Percentiles rank a stretch among this genome's conserved stretches.
Evolutionary conservation across 164 flowering plant species (phyloP).

Genomic region (Macadamia integrifolia): DNA sequence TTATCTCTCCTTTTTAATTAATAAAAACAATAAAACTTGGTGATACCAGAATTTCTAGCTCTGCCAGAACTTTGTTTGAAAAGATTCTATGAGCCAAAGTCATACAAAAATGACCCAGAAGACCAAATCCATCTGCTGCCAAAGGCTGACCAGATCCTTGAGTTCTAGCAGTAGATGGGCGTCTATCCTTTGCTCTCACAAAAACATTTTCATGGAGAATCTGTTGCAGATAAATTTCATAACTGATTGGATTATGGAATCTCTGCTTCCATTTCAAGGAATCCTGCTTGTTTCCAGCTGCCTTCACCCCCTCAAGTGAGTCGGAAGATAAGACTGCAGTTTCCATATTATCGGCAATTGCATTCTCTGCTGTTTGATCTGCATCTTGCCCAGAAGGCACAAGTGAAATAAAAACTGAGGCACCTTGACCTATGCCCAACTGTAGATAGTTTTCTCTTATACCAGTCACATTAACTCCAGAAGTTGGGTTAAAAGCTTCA

Average conservation of each 20-base stretch:
- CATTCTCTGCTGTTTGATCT: conserved; percentile 26
- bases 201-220: conserved; percentile 67
- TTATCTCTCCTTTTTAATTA: neutral
- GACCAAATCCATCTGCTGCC: conserved; percentile 44
- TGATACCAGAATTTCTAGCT: conserved; percentile 81
- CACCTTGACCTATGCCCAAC: conserved; percentile 61
- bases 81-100: conserved; percentile 88
- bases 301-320: conserved; percentile 28
- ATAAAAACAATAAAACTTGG: neutral
- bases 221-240: conserved; percentile 80
- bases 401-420: conserved; percentile 68
- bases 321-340: conserved; percentile 35
- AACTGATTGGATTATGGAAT: conserved; percentile 47
- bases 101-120: conserved; percentile 83
- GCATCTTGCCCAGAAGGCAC: conserved; percentile 37
- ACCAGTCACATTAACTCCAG: conserved; percentile 69
- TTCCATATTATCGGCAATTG: conserved; percentile 27
- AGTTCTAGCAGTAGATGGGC: conserved; percentile 23
- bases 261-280: conserved; percentile 16
- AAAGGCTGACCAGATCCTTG: conserved; percentile 32
- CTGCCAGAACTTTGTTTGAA: conserved; percentile 63
- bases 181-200: conserved; percentile 44
- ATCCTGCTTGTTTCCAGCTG: conserved; percentile 29
- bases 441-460: conserved; percentile 72
- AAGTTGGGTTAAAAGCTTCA: conserved; percentile 67